phyloP scores from a whole-genome alignment of 306 rosid genomes.

The Urtica urens region DNA sequence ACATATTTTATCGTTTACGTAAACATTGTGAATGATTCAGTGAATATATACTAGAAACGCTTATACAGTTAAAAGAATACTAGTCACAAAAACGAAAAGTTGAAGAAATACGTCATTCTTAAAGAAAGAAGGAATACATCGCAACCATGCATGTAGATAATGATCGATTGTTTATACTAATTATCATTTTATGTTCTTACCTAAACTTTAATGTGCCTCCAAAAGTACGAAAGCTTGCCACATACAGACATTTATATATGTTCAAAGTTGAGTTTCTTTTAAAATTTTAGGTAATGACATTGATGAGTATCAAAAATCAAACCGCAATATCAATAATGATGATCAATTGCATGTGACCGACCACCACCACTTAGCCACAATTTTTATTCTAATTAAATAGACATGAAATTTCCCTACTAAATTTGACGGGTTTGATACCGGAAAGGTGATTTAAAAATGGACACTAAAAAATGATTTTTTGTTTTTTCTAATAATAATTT shows the following conservation, averaged over 20 bases:
- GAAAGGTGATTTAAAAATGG: too few relatives aligned
- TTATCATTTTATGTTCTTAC: neutral
- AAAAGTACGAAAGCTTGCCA: slow-evolving; percentile 5
- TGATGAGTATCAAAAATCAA: neutral
- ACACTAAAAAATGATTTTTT: too few relatives aligned
- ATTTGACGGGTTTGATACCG: too few relatives aligned
- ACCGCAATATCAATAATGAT: neutral
- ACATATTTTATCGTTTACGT: too few relatives aligned
- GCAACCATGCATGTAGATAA: neutral
- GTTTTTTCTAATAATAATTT: too few relatives aligned
- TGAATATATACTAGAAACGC: too few relatives aligned
- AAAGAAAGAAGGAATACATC: too few relatives aligned
- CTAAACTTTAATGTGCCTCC: slow-evolving; percentile 8
- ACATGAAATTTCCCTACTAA: neutral
- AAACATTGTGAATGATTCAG: too few relatives aligned
- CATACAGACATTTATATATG: neutral
- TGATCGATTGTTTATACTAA: too few relatives aligned
- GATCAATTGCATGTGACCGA: slow-evolving; percentile 5
- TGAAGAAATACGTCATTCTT: neutral
- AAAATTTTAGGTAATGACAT: slow-evolving; percentile 4
- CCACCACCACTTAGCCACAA: slow-evolving; percentile 1
- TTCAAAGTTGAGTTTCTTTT: neutral
- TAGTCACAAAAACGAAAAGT: neutral
- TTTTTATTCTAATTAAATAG: neutral
- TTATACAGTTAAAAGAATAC: neutral